Base-by-base conservation (phyloP, 176 grass and related monocot species). In the Cymbopogon citratus region DNA sequence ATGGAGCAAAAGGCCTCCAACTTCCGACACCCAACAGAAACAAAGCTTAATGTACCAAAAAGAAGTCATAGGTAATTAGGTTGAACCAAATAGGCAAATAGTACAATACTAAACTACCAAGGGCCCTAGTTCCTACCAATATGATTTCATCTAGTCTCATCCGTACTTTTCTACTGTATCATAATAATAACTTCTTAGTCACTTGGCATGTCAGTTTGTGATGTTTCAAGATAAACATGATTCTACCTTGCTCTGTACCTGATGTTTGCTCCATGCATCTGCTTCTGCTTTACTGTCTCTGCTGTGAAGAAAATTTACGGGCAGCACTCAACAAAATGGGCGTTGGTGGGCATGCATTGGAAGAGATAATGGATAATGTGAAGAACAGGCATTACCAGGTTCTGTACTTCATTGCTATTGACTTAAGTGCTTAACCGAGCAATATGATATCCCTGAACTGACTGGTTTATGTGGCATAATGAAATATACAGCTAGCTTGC, bases 341-440 rank as follows among this genome's bases (percentile, higher is more conserved):
- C 12, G 66, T 91, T 27, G 40, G 82, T 39, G 91, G 96, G 43
- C 82, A 85, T 76, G 33, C 89, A 61, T 70, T 95, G 85, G 96
- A 93, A 64, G 89, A 91, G 31, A 88, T 95, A 82, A 68, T 93
- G 68, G 96, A 93, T 88, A 99, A 93, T 95, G 96, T 88, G 80
- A 86, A 88, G 51, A 99, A 95, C 82, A 89, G 76, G 19, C 96
- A 99, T 84, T 95, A 93, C 60, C 96, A 99, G 92, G 96, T 95
- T 77, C 3, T 76, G 28, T 38, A 10, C 38, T 48, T 52, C 15
- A 78, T 36, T 16, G 41, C 56, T 39, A 49, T 39, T 56, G 72
- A n/a, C n/a, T n/a, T n/a, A n/a, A n/a, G n/a, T n/a, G 44, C 43
- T 77, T 81, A 52, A 67, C 41, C 63, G 18, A 44, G 49, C 73